A percentile compares a stretch with the other conserved stretches of the same genome.
These are phyloP conservation scores for Tricholoma saponaceum DNA, from an alignment of 768 basidiomycete species.

Conservation along the genomic window DNA sequence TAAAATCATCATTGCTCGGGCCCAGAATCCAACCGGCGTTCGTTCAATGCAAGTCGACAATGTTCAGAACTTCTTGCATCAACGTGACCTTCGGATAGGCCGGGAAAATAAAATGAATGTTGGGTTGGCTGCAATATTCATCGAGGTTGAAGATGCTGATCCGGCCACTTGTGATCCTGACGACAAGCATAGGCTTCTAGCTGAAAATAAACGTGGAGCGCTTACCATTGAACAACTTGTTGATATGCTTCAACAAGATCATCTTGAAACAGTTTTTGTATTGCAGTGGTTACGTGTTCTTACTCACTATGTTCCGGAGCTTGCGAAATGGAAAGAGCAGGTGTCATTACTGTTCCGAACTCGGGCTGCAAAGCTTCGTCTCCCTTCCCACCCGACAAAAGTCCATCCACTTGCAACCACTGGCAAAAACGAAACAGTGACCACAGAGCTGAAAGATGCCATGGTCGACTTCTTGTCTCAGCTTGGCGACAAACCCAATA, in stretches of 20 bases:
- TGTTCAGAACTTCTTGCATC: constrained; percentile 23
- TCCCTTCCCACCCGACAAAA: constrained; percentile 5
- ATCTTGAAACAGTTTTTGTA: background rate
- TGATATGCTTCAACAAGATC: background rate
- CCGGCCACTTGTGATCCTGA: background rate
- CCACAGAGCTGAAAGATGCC: background rate
- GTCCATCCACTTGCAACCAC: constrained; percentile 26
- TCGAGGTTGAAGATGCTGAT: background rate
- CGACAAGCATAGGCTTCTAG: background rate
- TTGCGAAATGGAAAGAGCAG: constrained; percentile 7
- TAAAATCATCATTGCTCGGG: constrained; percentile 3
- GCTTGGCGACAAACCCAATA: background rate
- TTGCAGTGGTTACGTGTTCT: background rate
- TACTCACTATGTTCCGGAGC: background rate
- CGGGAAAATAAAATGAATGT: constrained; percentile 21
- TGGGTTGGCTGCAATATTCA: constrained; percentile 4
- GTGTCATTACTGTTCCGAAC: constrained; percentile 20
- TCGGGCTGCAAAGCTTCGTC: constrained; percentile 10
- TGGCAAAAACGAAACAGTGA: constrained; percentile 13
- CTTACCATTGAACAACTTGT: background rate
- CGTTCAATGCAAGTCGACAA: constrained; percentile 22
- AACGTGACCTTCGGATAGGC: constrained; percentile 25
- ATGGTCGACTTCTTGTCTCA: background rate
- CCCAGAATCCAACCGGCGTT: constrained; percentile 9
- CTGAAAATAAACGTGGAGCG: background rate